Percentiles rank a stretch among this genome's conserved stretches.
Conservation (phyloP, 768 basidiomycete genomes). For the Lentinus brumalis region DNA sequence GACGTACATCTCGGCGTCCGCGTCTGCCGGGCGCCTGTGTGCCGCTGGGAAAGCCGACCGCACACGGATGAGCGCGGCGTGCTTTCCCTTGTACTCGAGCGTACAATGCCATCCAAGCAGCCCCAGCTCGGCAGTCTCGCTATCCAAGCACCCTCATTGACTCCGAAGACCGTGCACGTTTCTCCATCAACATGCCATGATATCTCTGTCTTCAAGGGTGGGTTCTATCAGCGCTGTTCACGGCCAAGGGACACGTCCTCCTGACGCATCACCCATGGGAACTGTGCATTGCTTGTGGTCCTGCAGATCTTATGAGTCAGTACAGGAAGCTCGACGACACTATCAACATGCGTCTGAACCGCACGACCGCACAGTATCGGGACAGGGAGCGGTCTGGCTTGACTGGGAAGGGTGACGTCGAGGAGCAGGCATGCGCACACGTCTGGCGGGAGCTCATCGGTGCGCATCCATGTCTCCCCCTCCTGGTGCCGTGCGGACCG, state of each 20-base stretch:
- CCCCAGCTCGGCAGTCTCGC: constrained; percentile 68
- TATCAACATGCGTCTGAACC: constrained; percentile 79
- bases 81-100: neutral
- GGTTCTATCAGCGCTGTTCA: constrained; percentile 12
- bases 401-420: constrained; percentile 50
- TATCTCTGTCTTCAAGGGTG: constrained; percentile 78
- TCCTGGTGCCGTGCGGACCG: neutral
- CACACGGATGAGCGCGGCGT: neutral
- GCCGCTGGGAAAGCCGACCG: neutral
- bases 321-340: constrained; percentile 81
- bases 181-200: constrained; percentile 74
- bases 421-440: constrained; percentile 74
- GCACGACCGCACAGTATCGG: constrained; percentile 73
- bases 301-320: constrained; percentile 75
- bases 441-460: constrained; percentile 82
- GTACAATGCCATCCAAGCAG: constrained; percentile 40
- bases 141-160: constrained; percentile 61
- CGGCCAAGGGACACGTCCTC: neutral
- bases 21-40: neutral
- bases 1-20: constrained; percentile 1
- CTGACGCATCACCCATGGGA: neutral
- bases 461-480: constrained; percentile 36
- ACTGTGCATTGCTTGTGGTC: constrained; percentile 2
- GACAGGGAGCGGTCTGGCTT: constrained; percentile 63
- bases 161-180: constrained; percentile 69